phyloP scores from a whole-genome alignment of 305 asterid genomes.

The Nicotiana rustica region DNA sequence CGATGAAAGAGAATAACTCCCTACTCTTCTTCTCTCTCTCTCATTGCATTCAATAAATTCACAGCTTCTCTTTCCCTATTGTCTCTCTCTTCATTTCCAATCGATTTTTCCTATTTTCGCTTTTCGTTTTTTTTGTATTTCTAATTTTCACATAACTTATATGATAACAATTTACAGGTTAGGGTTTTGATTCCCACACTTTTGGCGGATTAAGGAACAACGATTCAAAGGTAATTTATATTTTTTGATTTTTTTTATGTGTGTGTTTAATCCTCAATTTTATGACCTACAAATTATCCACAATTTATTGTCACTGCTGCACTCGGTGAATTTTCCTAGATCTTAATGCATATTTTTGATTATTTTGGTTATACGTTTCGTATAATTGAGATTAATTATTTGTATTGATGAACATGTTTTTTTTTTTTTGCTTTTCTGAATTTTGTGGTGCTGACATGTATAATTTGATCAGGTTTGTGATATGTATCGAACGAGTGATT shows the following conservation, averaged over 20 bases:
- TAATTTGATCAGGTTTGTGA: constrained; percentile 61
- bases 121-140: constrained; percentile 26
- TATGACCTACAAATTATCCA: background rate
- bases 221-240: constrained; percentile 7
- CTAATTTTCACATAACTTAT: constrained; percentile 30
- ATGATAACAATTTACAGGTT: constrained; percentile 21
- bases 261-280: background rate
- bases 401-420: background rate
- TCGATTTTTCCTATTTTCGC: constrained; percentile 21
- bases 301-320: background rate
- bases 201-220: background rate
- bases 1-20: background rate
- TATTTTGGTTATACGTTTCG: background rate
- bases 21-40: background rate
- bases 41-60: constrained; percentile 35
- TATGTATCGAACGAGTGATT: constrained; percentile 52
- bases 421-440: background rate
- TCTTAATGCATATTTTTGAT: constrained; percentile 23
- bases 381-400: background rate
- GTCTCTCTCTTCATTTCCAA: constrained; percentile 36
- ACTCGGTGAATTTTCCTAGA: constrained; percentile 3
- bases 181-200: constrained; percentile 31
- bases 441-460: constrained; percentile 37
- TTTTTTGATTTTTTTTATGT: background rate
- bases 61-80: background rate